Evolutionary conservation across 2,329 filamentous ascomycete genomes (phyloP), one percentile per base, ranked within the genome.

Genomic region (Xylaria sp.): DNA sequence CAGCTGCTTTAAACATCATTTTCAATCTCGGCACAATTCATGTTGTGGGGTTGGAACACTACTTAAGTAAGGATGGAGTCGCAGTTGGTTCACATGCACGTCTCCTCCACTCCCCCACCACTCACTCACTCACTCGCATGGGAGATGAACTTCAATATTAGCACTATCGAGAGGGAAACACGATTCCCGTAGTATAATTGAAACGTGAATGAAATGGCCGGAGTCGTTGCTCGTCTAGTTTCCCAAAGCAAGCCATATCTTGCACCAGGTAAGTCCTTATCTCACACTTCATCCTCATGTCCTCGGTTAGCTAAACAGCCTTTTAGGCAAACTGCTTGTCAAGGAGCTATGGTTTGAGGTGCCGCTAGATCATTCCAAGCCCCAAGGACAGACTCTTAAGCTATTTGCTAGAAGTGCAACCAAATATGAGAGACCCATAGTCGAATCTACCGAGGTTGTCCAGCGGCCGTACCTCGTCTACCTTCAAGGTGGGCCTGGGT

Each of bases 321-420:
- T 51, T 50, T 29, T 61, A 93, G 93, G 93, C 55, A 90, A 90
- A 76, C 84, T 96, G 51, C 84, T 87, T 67, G 86, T 96, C 67
- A 91, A 91, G 1, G 94, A 97, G 77, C 86, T 95, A 74, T 91
- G 93, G 82, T 97, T 97, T 79, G 86, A 93, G 71, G 94, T 97
- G 11, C 94, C 94, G 3, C 85, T 92, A 68, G 92, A 97, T 81
- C 92, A 97, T 79, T 80, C 81, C 68, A 86, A 89, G 61, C 88
- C 89, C 0, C 77, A 82, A 2, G 81, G 84, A 33, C 87, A 86
- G 54, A 88, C 83, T 5, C 84, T 97, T 68, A 88, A 87, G 62
- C 83, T 97, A 39, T 97, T 97, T 78, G 94, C 87, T 38, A 90
- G 93, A 58, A 90, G 87, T 60, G 92, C 90, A 17, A 83, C 86